Evolutionary conservation across 2,329 filamentous ascomycete genomes (phyloP).

Genomic region (Pseudogymnoascus sp.): DNA sequence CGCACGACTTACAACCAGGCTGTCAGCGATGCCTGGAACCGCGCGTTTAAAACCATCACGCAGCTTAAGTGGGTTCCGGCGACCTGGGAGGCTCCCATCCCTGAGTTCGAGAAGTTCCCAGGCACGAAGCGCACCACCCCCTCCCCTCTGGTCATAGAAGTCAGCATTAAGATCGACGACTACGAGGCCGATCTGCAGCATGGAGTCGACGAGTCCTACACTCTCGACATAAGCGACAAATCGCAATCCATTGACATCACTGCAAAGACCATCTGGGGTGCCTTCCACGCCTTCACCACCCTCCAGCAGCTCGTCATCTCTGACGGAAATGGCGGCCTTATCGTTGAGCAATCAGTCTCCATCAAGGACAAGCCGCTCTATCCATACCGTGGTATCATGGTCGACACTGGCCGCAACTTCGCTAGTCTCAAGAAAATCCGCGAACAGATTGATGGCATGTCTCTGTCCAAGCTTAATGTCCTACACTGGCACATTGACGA

Average conservation of each 20-base stretch:
- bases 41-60: constrained; percentile 39
- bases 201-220: constrained; percentile 67
- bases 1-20: constrained; percentile 31
- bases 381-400: constrained; percentile 65
- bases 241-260: constrained; percentile 41
- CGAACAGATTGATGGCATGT: constrained; percentile 64
- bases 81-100: constrained; percentile 42
- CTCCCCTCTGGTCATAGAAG: constrained; percentile 28
- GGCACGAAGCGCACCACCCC: constrained; percentile 30
- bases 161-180: constrained; percentile 40
- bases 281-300: constrained; percentile 62
- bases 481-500: constrained; percentile 74
- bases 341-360: constrained; percentile 62
- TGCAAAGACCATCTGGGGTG: constrained; percentile 56
- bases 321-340: constrained; percentile 44
- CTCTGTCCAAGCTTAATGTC: constrained; percentile 73
- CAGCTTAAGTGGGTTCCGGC: constrained; percentile 45
- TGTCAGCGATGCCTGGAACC: constrained; percentile 40
- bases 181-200: constrained; percentile 41
- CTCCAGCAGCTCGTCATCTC: constrained; percentile 72
- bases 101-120: constrained; percentile 43
- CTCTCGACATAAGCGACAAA: constrained; percentile 46
- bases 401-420: constrained; percentile 67
- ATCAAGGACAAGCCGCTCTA: constrained; percentile 66
- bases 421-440: constrained; percentile 60